Percentiles rank a stretch among this genome's conserved stretches.
Evolutionary conservation across 805 yeast genomes (phyloP).

Genomic region (Kluyveromyces starmeri): DNA sequence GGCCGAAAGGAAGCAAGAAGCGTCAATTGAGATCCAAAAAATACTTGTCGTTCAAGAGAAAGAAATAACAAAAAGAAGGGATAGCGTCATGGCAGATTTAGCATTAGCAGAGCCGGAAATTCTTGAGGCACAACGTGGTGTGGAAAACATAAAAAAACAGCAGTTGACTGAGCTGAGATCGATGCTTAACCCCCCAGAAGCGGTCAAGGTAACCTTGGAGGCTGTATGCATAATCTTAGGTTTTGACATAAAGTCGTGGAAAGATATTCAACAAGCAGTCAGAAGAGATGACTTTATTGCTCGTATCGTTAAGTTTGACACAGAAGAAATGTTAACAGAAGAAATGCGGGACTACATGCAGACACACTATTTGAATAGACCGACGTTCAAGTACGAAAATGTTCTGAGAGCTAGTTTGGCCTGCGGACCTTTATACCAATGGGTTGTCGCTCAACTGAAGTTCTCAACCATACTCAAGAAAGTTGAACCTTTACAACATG

Average conservation of each 20-base stretch:
- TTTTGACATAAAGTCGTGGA: constrained; percentile 57
- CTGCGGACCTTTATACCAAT: constrained; percentile 81
- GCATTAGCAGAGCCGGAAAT: constrained; percentile 78
- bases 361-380: constrained; percentile 46
- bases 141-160: constrained; percentile 85
- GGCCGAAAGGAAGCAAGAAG: constrained; percentile 83
- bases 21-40: constrained; percentile 66
- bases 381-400: constrained; percentile 58
- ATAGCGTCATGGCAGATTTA: constrained; percentile 52
- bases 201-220: constrained; percentile 77
- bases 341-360: constrained; percentile 52
- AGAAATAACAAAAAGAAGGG: constrained; percentile 46
- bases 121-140: constrained; percentile 76
- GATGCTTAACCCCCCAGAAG: constrained; percentile 83
- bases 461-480: constrained; percentile 62
- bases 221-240: constrained; percentile 83
- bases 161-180: constrained; percentile 85
- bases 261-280: constrained; percentile 72
- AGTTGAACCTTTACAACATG: constrained; percentile 65
- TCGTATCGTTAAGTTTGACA: constrained; percentile 67
- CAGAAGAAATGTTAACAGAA: constrained; percentile 45
- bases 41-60: constrained; percentile 60
- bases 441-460: constrained; percentile 88
- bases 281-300: constrained; percentile 83
- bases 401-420: constrained; percentile 90